phyloP scores from a whole-genome alignment of 768 basidiomycete genomes.

The Leucogyrophana mollusca region DNA sequence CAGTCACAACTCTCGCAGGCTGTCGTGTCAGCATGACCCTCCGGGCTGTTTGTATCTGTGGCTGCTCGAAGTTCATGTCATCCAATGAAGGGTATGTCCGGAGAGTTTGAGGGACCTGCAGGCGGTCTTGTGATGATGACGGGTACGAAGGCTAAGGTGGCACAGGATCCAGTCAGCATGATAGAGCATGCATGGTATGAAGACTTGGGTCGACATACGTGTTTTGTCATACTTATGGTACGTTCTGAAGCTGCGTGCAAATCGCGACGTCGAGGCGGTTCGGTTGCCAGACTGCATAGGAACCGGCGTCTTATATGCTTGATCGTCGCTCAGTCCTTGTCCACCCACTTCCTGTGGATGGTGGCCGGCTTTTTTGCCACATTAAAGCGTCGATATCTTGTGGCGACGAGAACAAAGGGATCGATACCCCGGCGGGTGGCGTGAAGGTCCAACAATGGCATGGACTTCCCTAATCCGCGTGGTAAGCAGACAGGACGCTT shows the following conservation, averaged over 20 bases:
- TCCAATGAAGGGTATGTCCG: no score
- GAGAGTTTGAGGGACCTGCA: slow-evolving; percentile 10
- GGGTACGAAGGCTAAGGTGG: background rate
- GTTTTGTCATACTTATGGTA: slow-evolving; percentile 1
- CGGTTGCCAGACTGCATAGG: slow-evolving; percentile 13
- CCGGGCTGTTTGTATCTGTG: background rate
- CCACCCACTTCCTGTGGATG: no score
- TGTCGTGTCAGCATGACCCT: no score
- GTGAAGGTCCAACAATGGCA: no score
- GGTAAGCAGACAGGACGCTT: no score
- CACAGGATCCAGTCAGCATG: slow-evolving; percentile 24
- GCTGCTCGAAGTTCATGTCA: no score
- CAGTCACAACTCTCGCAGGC: no score
- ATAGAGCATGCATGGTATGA: slow-evolving; percentile 9
- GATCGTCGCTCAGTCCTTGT: no score
- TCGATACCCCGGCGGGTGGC: no score
- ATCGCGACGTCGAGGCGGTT: slow-evolving; percentile 19
- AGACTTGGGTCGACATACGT: slow-evolving; percentile 16
- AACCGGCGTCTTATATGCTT: slow-evolving; percentile 1
- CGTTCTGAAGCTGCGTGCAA: slow-evolving; percentile 7
- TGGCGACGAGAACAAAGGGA: background rate
- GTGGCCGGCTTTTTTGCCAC: slow-evolving; percentile 10
- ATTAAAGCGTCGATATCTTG: slow-evolving; percentile 17
- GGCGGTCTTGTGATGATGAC: slow-evolving; percentile 15
- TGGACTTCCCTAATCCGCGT: no score